Conservation (phyloP, 345 rosid genomes). For the Syzygium grande region DNA sequence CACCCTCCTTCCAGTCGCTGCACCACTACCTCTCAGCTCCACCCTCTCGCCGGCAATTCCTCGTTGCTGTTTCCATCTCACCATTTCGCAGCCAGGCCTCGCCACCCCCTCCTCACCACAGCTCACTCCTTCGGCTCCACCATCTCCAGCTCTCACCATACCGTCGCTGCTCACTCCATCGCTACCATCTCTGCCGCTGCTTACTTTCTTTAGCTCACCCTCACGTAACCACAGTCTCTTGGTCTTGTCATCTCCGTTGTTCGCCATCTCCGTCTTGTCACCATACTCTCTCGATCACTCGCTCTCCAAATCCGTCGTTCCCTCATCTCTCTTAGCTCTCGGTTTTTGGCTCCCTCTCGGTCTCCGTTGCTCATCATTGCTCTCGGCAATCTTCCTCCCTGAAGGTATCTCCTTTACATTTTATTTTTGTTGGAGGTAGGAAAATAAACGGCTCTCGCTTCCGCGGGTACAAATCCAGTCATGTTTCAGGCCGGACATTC, state of each 20-base stretch:
- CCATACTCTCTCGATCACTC: not conserved
- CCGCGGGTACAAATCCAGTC: accelerated
- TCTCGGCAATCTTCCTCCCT: not conserved
- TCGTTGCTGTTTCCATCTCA: no score
- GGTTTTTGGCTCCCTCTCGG: not conserved
- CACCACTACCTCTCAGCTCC: not conserved
- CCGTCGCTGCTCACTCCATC: not conserved
- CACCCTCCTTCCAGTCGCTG: not conserved
- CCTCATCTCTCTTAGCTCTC: not conserved
- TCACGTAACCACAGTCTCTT: not conserved
- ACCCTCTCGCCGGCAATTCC: no score
- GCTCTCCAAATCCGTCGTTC: not conserved
- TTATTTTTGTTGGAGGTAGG: not conserved
- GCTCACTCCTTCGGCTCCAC: not conserved
- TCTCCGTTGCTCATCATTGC: not conserved
- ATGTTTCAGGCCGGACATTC: not conserved
- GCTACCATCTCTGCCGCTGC: not conserved
- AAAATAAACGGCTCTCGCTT: not conserved
- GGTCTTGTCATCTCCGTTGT: not conserved
- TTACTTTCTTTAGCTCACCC: not conserved
- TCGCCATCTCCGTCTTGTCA: not conserved
- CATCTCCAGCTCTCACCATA: not conserved
- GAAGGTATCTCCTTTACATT: not conserved
- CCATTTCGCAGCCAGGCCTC: not conserved
- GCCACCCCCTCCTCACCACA: not conserved